These are phyloP conservation scores for Pythium grandisporangium DNA, from an alignment of 352 stramenopile species.

Conservation along the genomic window DNA sequence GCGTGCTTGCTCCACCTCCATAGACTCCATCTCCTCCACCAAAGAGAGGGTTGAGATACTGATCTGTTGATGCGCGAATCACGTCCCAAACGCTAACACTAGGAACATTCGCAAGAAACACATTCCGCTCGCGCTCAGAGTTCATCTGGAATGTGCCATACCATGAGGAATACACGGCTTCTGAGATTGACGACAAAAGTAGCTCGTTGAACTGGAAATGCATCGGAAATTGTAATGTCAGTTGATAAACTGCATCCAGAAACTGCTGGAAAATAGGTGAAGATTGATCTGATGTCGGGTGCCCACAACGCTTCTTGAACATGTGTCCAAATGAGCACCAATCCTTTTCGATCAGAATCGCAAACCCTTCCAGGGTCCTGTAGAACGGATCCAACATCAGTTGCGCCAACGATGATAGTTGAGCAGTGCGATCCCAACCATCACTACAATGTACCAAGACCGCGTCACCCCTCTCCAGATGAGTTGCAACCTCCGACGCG, in stretches of 20 bases:
- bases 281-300: constrained; percentile 87
- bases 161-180: constrained; percentile 96
- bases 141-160: constrained; percentile 92
- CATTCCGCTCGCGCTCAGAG: constrained; percentile 60
- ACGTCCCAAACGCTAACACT: constrained; percentile 82
- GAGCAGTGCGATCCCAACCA: constrained; percentile 76
- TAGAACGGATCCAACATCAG: constrained; percentile 85
- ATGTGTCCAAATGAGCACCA: constrained; percentile 87
- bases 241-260: constrained; percentile 96
- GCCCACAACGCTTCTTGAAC: constrained; percentile 72
- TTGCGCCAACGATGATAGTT: constrained; percentile 65
- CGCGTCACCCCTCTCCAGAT: constrained; percentile 66
- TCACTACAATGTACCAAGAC: constrained; percentile 82
- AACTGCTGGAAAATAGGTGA: constrained; percentile 99
- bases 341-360: constrained; percentile 79
- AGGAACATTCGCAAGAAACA: constrained; percentile 54
- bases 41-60: constrained; percentile 80
- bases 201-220: constrained; percentile 98
- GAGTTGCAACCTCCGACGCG: constrained; percentile 58
- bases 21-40: constrained; percentile 24
- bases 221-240: constrained; percentile 94
- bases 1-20: constrained; percentile 11
- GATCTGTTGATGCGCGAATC: constrained; percentile 70
- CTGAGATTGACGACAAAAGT: constrained; percentile 89
- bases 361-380: constrained; percentile 67